Base-by-base conservation (phyloP, 371 early-diverging fungal species). In the Lichtheimia ramosa region DNA sequence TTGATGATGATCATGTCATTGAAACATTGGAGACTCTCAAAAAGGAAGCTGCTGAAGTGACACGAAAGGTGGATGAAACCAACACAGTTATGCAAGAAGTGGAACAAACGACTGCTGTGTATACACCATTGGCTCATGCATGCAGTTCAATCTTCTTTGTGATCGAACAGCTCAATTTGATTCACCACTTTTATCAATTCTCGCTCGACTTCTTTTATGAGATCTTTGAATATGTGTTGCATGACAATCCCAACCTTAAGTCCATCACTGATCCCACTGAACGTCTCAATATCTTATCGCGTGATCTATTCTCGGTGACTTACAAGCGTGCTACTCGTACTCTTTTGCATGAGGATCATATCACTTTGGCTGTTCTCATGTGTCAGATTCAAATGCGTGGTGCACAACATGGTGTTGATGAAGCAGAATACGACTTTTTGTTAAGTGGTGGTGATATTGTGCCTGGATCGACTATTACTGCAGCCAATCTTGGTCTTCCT, bases 131-230 rank as follows among this genome's bases (percentile, higher is more conserved):
- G 57, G 98, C 99, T 0, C 85, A 90, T 62, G 85, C 94, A 10
- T 95, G 96, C 83, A 90, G 94, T 58, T 89, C 92, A 5, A 89
- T 98, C 56, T 99, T 92, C 86, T 98, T 98, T 76, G 87, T 89
- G 34, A 89, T 98, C 86, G 99, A 99, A 62, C 96, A 96, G 65
- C 84, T 99, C 53, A 83, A 91, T 58, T 70, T 84, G 53, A 70
- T 98, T 50, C 84, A 98, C 61, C 90, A 93, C 74, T 97, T 96
- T 77, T 99, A 99, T 71, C 97, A 97, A 75, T 97, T 99, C 82
- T 96, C 99, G 20, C 88, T 99, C 48, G 95, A 94, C 65, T 97
- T 95, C 79, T 99, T 98, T 76, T 85, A 92, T 59, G 90, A 92
- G 54, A 95, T 98, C 57, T 98, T 99, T 83, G 82, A 91, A 65